Conservation (phyloP, 371 early-diverging fungal genomes). For the Mucor circinelloides region DNA sequence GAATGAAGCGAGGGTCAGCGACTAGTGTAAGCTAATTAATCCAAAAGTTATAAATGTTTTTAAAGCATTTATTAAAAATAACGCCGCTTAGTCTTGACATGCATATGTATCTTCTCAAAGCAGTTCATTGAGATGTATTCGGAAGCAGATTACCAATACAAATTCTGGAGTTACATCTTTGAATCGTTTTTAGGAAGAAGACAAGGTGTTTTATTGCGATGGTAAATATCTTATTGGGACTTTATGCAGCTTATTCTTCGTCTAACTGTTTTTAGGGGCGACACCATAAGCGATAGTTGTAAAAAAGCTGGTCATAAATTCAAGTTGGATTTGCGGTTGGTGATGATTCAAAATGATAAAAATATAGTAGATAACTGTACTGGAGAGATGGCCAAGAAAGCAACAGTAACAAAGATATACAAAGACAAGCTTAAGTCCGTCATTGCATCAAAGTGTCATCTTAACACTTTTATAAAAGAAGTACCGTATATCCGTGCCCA, state of each 20-base stretch:
- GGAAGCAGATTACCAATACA: constrained; percentile 20
- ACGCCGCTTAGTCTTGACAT: constrained; percentile 18
- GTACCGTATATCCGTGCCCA: constrained; percentile 17
- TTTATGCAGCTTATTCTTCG: constrained; percentile 19
- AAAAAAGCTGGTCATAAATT: constrained; percentile 17
- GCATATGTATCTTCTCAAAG: constrained; percentile 19
- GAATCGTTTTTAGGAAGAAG: constrained; percentile 21
- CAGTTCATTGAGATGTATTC: constrained; percentile 18
- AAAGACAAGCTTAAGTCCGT: constrained; percentile 23
- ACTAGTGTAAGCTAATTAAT: too few species aligned
- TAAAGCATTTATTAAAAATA: constrained; percentile 14
- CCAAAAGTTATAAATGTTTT: constrained; percentile 18
- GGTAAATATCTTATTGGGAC: constrained; percentile 22
- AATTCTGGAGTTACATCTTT: constrained; percentile 25
- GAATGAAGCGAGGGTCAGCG: too few species aligned
- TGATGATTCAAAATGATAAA: constrained; percentile 18
- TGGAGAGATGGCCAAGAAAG: constrained; percentile 20
- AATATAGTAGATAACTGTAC: constrained; percentile 16
- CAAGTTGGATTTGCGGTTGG: constrained; percentile 20
- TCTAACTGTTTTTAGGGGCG: constrained; percentile 22
- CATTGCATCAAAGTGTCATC: constrained; percentile 22
- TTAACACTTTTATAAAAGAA: constrained; percentile 23
- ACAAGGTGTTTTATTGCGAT: constrained; percentile 19
- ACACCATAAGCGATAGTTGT: constrained; percentile 18
- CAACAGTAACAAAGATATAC: constrained; percentile 21